phyloP scores from a whole-genome alignment of 2,329 filamentous ascomycete genomes.

The Fusarium graminum region DNA sequence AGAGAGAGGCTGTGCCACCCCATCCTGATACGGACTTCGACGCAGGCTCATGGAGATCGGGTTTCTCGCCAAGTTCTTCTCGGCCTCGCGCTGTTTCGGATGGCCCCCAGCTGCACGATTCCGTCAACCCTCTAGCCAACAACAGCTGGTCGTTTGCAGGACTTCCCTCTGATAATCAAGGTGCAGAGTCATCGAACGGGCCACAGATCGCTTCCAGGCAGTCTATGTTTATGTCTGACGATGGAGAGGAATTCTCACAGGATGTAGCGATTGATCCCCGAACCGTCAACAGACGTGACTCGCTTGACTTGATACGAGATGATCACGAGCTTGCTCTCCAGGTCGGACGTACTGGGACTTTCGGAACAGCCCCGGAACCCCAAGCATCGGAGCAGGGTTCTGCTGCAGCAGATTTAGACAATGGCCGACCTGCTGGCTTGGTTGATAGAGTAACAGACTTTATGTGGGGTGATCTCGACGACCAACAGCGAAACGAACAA shows the following conservation, averaged over 20 bases:
- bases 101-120: constrained; percentile 61
- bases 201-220: not conserved
- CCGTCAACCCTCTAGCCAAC: constrained; percentile 67
- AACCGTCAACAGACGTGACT: not conserved
- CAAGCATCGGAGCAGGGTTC: constrained; percentile 19
- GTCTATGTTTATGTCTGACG: constrained; percentile 6
- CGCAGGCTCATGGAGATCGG: constrained; percentile 13
- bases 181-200: constrained; percentile 10
- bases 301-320: constrained; percentile 7
- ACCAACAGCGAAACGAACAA: constrained; percentile 47
- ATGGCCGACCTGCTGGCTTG: constrained; percentile 43
- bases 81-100: constrained; percentile 70
- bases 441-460: constrained; percentile 65
- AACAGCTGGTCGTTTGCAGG: constrained; percentile 72
- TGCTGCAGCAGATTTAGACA: constrained; percentile 30
- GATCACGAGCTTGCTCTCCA: constrained; percentile 6
- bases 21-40: constrained; percentile 23
- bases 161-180: constrained; percentile 50
- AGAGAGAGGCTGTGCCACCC: constrained; percentile 27
- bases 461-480: constrained; percentile 71
- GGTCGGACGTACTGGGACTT: constrained; percentile 13
- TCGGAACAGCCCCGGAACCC: not conserved
- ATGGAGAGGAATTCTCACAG: not conserved
- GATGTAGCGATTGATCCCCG: constrained; percentile 4
- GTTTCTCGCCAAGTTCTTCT: constrained; percentile 41